A percentile compares a stretch with the other conserved stretches of the same genome.
Conservation (phyloP, 1,284 basidiomycete genomes). For the Earliella scabrosa region DNA sequence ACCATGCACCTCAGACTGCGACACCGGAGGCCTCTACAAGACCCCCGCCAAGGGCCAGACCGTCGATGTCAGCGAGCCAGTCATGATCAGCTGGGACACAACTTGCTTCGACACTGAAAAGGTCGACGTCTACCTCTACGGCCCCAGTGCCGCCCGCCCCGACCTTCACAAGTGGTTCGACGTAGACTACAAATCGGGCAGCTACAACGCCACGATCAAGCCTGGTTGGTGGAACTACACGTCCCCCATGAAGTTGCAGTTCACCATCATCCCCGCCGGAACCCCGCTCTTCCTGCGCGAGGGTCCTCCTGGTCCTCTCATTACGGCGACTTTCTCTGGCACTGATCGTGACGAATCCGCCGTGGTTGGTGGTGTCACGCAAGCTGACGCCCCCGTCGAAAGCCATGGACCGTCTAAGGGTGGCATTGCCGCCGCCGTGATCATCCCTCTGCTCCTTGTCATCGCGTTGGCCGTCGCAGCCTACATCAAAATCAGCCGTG, state of each 20-base stretch:
- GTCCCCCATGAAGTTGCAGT: constrained; percentile 57
- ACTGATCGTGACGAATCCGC: constrained; percentile 41
- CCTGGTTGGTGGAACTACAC: constrained; percentile 84
- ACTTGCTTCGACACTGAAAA: constrained; percentile 52
- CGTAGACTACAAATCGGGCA: constrained; percentile 60
- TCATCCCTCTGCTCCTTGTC: constrained; percentile 72
- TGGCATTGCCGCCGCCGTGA: constrained; percentile 76
- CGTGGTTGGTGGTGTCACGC: constrained; percentile 26
- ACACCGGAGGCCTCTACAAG: constrained; percentile 67
- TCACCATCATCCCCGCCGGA: constrained; percentile 66
- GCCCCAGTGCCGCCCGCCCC: constrained; percentile 48
- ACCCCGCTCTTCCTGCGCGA: constrained; percentile 57
- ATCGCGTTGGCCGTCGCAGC: constrained; percentile 48
- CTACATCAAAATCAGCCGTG: constrained; percentile 57
- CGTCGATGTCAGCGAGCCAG: constrained; percentile 55
- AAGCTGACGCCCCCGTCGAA: constrained; percentile 38
- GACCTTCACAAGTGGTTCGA: constrained; percentile 68
- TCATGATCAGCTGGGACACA: constrained; percentile 78
- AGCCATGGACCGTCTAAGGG: constrained; percentile 57
- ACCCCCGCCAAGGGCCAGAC: constrained; percentile 58
- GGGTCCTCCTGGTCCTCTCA: constrained; percentile 73
- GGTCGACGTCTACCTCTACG: constrained; percentile 80
- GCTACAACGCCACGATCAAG: constrained; percentile 57
- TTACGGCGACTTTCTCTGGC: constrained; percentile 63
- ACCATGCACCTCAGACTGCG: constrained; percentile 44